Percentiles rank a stretch among this genome's conserved stretches.
Conservation (phyloP, 768 basidiomycete genomes). For the Lyophyllum shimeji region DNA sequence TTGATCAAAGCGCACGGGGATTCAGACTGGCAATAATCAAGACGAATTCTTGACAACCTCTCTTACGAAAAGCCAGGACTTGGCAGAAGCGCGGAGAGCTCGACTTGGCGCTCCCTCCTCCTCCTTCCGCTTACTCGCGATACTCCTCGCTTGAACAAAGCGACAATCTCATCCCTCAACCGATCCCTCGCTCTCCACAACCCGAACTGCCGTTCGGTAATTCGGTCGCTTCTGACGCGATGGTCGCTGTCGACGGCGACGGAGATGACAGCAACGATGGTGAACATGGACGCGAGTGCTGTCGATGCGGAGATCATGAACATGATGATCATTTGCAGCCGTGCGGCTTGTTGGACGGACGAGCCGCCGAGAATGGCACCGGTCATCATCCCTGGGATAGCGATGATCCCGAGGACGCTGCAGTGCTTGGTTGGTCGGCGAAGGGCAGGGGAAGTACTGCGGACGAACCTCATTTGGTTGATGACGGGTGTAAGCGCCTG, state of each 20-base stretch:
- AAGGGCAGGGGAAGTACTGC: slow-evolving; percentile 60
- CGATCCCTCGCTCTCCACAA: slow-evolving; percentile 22
- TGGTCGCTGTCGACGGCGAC: slow-evolving; percentile 70
- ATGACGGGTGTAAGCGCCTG: slow-evolving; percentile 79
- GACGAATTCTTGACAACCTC: no score
- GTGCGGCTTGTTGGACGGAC: slow-evolving; percentile 81
- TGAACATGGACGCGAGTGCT: slow-evolving; percentile 65
- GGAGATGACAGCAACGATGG: slow-evolving; percentile 57
- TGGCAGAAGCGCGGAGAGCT: background rate
- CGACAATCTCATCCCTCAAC: slow-evolving; percentile 6
- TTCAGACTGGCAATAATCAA: no score
- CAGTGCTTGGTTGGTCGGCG: background rate
- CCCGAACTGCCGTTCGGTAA: slow-evolving; percentile 37
- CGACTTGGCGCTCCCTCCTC: slow-evolving; percentile 50
- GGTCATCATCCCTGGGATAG: slow-evolving; percentile 92
- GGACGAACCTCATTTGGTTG: slow-evolving; percentile 80
- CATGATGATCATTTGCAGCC: slow-evolving; percentile 91
- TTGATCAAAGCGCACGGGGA: no score
- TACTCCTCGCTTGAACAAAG: background rate
- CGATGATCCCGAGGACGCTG: slow-evolving; percentile 73
- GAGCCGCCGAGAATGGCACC: slow-evolving; percentile 88
- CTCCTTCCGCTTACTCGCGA: slow-evolving; percentile 1
- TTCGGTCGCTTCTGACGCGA: slow-evolving; percentile 60
- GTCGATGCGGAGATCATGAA: slow-evolving; percentile 87
- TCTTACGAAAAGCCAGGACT: background rate